Conservation (phyloP, 352 stramenopile genomes). For the Pythium phragmitis region DNA sequence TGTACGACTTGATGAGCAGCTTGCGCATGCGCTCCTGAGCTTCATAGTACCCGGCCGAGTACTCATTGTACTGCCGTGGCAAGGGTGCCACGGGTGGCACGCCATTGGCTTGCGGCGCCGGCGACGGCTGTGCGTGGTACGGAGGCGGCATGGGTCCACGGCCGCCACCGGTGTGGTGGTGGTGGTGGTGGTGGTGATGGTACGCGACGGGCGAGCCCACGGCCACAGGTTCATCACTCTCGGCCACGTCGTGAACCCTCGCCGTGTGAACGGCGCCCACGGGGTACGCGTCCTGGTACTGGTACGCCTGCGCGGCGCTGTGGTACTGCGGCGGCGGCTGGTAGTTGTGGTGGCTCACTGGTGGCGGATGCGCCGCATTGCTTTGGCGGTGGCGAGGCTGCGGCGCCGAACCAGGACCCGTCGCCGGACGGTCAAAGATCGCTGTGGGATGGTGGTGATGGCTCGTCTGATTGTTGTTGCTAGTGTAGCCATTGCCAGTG, state of each 20-base stretch:
- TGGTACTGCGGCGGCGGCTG: slow-evolving; percentile 24
- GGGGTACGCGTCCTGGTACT: slow-evolving; percentile 27
- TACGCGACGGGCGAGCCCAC: slow-evolving; percentile 24
- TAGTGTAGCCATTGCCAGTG: slow-evolving; percentile 7
- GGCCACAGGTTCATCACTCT: slow-evolving; percentile 19
- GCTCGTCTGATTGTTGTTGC: slow-evolving; percentile 26
- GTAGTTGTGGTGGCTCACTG: slow-evolving; percentile 6
- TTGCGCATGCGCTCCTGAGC: slow-evolving; percentile 75
- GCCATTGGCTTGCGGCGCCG: slow-evolving; percentile 20
- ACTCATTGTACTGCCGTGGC: slow-evolving; percentile 33
- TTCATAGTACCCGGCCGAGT: slow-evolving; percentile 55
- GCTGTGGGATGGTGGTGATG: slow-evolving; percentile 37
- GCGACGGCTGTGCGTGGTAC: background rate
- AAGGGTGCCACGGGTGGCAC: slow-evolving; percentile 18
- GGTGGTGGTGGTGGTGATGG: background rate
- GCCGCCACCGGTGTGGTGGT: background rate
- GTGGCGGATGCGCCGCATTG: slow-evolving; percentile 14
- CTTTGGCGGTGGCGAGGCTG: slow-evolving; percentile 26
- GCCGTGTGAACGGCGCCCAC: slow-evolving; percentile 12
- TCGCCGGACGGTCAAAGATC: slow-evolving; percentile 42
- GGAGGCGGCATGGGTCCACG: background rate
- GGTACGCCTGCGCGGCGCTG: slow-evolving; percentile 25
- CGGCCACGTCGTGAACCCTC: slow-evolving; percentile 25
- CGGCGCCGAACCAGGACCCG: background rate
- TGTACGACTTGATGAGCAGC: slow-evolving; percentile 75